Evolutionary conservation across 257 asterid genomes (phyloP).

Genomic region (Nicotiana attenuata): DNA sequence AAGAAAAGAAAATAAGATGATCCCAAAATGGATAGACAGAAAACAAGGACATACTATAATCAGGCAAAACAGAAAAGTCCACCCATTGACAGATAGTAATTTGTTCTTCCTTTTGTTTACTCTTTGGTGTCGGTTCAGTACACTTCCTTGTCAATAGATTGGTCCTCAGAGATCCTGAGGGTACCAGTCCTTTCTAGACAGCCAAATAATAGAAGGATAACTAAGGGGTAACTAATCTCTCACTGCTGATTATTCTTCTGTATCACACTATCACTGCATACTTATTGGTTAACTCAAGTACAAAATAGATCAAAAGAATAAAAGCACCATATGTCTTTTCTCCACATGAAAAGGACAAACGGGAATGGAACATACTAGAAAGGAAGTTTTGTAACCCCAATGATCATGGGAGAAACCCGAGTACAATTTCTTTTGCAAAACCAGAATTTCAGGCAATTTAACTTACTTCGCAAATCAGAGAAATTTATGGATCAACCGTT

Average conservation of each 20-base stretch:
- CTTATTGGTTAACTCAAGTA: not conserved
- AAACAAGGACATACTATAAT: not conserved
- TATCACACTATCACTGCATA: not conserved
- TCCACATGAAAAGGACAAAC: not conserved
- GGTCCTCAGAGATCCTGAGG: not conserved
- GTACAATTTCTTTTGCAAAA: not conserved
- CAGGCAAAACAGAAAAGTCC: constrained; percentile 2
- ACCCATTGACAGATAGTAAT: not conserved
- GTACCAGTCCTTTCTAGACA: not conserved
- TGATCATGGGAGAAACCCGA: not conserved
- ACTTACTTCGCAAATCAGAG: not conserved
- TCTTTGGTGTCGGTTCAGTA: not conserved
- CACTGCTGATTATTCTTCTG: not conserved
- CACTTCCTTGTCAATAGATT: not conserved
- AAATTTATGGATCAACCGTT: not conserved
- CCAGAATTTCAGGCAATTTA: not conserved
- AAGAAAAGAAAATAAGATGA: not conserved
- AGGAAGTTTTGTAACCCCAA: not conserved
- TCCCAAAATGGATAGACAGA: not conserved
- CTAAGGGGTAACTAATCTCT: not conserved
- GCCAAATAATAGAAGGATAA: not conserved
- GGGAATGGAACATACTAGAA: not conserved
- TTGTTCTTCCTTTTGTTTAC: not conserved
- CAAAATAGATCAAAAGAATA: not conserved
- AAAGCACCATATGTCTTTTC: not conserved